Base-by-base conservation (phyloP, 169 alveolate genomes). In the Eimeria necatrix region DNA sequence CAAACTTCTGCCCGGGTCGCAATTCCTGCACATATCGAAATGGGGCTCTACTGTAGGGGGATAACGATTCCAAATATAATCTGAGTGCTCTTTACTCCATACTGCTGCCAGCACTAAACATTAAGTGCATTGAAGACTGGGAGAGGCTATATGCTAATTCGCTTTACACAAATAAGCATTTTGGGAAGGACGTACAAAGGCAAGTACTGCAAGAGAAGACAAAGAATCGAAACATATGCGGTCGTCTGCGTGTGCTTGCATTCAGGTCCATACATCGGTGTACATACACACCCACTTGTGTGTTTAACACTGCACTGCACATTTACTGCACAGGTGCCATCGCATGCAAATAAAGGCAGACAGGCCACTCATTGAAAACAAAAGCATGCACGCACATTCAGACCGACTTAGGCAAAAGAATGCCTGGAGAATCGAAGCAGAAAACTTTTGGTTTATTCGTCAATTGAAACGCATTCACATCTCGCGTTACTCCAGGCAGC, bases 341-440 rank as follows among this genome's bases (percentile, higher is more conserved):
- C 41, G 41, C 41, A 32, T 2, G 2, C 41, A 32, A 32, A 32
- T 32, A 32, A 32, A 32, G 41, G 41, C 0, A 32, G 41, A 32
- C 41, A 32, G 41, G 41, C 41, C 41, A 32, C 0, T 32, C 41
- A 32, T 32, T 32, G 41, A 32, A 32, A 32, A 32, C 41, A 32
- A 10, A 64, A 3, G 26, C 74, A 12, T 64, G 32, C 74, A 64
- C 24, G 74, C 74, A 9, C 22, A 32, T 32, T 20, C 74, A 64
- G 26, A 1, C 22, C 22, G 74, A 93, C 96, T 94, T 97, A 4
- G 98, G 98, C 32, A 94, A 83, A 71, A 97, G 96, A 4, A 97
- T 96, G 8, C 99, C 99, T 20, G 99, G 99, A 22, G 98, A 91
- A 85, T 98, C 99, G 73, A 97, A 83, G 90, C 98, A 80, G 93